Percentiles rank a stretch among this genome's conserved stretches.
Conservation (phyloP, 2,329 filamentous ascomycete species). For the Trichoderma semiorbis region DNA sequence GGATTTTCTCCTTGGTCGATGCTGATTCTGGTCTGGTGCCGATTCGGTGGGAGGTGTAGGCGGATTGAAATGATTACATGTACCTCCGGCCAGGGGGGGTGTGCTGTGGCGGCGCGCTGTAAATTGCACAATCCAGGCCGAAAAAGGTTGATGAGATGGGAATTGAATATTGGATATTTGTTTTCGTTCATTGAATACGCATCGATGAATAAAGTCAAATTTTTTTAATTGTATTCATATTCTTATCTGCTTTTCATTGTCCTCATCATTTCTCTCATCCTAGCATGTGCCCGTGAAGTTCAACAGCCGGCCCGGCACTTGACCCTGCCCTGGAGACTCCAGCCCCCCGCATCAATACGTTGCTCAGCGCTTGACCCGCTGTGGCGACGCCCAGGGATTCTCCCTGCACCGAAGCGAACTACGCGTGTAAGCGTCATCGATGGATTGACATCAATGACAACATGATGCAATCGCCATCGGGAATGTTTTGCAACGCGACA, state of each 20-base stretch:
- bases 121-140: neutral
- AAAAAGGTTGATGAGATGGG: neutral
- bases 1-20: neutral
- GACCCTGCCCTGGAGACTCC: neutral
- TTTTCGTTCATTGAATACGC: no score
- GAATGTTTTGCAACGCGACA: neutral
- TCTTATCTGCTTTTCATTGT: neutral
- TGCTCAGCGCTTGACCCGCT: constrained; percentile 1
- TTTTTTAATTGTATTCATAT: neutral
- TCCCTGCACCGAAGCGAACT: neutral
- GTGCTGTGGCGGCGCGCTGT: neutral
- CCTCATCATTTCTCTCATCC: neutral
- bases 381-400: constrained; percentile 4
- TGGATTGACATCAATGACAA: neutral
- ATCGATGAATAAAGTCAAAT: neutral
- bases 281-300: neutral
- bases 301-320: neutral
- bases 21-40: neutral
- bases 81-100: neutral
- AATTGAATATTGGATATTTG: neutral
- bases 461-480: neutral
- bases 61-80: neutral
- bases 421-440: constrained; percentile 12
- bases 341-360: neutral
- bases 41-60: neutral